Evolutionary conservation across 108 stramenopile species (phyloP), one percentile per base, ranked within the genome.

Genomic region (Fragilariopsis cylindrus): DNA sequence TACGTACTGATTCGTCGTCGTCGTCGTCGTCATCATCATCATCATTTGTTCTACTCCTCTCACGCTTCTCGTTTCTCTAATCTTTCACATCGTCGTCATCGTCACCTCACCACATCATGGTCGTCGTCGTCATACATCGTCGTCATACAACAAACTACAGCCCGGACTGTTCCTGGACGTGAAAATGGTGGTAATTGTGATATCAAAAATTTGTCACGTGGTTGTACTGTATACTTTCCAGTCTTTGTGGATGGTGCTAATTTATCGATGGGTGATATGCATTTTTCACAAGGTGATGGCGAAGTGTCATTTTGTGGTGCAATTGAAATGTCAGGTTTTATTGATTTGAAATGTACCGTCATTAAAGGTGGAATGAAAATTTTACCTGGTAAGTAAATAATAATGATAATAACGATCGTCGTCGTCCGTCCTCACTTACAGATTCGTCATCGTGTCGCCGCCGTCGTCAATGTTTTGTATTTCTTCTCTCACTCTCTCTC

Each of bases 141-240:
- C 21, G 21, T 21, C 21, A 21, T 21, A 21, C 21, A 21, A 21
- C 21, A 21, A 30, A 30, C 30, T 30, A 30, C 74, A 5, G 74
- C 74, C 6, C 65, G 74, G 21, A 75, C 74, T 12, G 74, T 75
- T 41, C 74, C 74, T 4, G 84, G 84, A 3, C 64, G 87, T 9
- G 85, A 86, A 69, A 87, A 89, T 66, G 90, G 87, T 57, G 90
- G 90, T 3, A 90, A 90, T 56, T 88, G 87, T 54, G 90, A 90
- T 69, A 90, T 88, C 5, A 90, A 90, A 49, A 88, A 88, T 54
- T 68, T 90, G 7, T 77, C 76, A 56, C 72, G 85, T 4, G 90
- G 90, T 4, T 86, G 82, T 70, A 80, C 81, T 42, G 85, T 88
- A 19, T 90, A 88, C 82, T 90, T 88, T 72, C 90, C 90, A 16